Evolutionary conservation across 768 basidiomycete genomes (phyloP).

Genomic region (Termitomyces sp.): DNA sequence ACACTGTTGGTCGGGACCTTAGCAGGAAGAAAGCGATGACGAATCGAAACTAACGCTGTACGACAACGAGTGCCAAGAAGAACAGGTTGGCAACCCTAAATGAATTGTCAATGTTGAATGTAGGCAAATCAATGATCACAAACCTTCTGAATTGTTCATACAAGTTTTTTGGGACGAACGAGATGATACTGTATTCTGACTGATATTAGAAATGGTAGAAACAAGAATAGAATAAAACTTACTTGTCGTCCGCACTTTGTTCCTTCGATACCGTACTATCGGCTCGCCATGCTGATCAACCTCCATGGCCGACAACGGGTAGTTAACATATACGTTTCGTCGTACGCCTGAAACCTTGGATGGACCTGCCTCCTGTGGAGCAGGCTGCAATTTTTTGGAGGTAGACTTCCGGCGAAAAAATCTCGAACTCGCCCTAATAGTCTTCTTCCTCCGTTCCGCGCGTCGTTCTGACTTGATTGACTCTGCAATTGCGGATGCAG

Average conservation of each 20-base stretch:
- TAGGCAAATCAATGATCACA: constrained; percentile 16
- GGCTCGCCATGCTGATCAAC: constrained; percentile 74
- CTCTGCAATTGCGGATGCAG: constrained; percentile 85
- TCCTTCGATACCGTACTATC: constrained; percentile 71
- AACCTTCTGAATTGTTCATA: constrained; percentile 92
- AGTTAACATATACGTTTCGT: constrained; percentile 80
- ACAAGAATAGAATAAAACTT: constrained; percentile 26
- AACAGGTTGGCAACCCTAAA: constrained; percentile 85
- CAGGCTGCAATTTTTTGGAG: constrained; percentile 41
- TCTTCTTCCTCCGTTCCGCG: constrained; percentile 54
- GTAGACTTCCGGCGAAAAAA: constrained; percentile 50
- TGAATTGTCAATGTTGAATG: background rate
- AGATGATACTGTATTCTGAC: constrained; percentile 83
- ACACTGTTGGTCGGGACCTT: constrained; percentile 43
- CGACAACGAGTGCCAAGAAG: constrained; percentile 77
- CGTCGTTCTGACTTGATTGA: constrained; percentile 76
- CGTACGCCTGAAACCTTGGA: constrained; percentile 45
- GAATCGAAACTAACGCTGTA: constrained; percentile 52
- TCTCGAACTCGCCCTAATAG: constrained; percentile 41
- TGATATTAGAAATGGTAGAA: background rate
- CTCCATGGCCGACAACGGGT: constrained; percentile 58
- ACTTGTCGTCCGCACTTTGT: constrained; percentile 95
- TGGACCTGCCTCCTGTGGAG: constrained; percentile 21
- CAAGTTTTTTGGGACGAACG: constrained; percentile 91
- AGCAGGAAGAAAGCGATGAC: background rate